These are phyloP conservation scores for Pythium rhizo-oryzae DNA, from an alignment of 352 stramenopile species.

Conservation along the genomic window DNA sequence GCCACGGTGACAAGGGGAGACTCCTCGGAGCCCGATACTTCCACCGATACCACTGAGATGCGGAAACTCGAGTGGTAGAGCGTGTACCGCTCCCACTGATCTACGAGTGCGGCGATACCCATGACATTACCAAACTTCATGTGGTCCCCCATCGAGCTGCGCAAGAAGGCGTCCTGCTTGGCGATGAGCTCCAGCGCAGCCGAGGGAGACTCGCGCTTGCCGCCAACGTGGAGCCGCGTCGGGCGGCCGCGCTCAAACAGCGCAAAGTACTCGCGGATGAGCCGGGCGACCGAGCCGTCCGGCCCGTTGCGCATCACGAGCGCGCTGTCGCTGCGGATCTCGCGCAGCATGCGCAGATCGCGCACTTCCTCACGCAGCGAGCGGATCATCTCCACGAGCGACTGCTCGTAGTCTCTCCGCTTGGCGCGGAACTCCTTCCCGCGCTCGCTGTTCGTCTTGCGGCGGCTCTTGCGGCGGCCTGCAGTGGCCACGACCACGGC, in stretches of 20 bases:
- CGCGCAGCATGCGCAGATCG: constrained; percentile 27
- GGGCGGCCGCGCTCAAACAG: constrained; percentile 27
- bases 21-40: constrained; percentile 23
- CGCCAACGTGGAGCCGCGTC: constrained; percentile 7
- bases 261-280: constrained; percentile 33
- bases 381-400: constrained; percentile 34
- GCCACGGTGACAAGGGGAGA: constrained; percentile 24
- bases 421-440: constrained; percentile 61
- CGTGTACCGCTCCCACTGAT: constrained; percentile 33
- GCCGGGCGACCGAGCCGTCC: constrained; percentile 31
- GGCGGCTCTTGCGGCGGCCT: constrained; percentile 4
- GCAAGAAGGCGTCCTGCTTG: constrained; percentile 20
- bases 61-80: constrained; percentile 23
- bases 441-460: constrained; percentile 72
- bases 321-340: constrained; percentile 23
- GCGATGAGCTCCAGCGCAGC: not conserved
- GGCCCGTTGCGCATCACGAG: constrained; percentile 11
- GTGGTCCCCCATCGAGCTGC: constrained; percentile 3
- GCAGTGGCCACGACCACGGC: no score
- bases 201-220: constrained; percentile 6
- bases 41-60: constrained; percentile 27
- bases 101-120: constrained; percentile 14
- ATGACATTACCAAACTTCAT: constrained; percentile 19
- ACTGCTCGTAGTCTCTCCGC: constrained; percentile 48
- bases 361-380: constrained; percentile 31